Conservation (phyloP, 1,284 basidiomycete genomes). For the Pseudozyma sp. region DNA sequence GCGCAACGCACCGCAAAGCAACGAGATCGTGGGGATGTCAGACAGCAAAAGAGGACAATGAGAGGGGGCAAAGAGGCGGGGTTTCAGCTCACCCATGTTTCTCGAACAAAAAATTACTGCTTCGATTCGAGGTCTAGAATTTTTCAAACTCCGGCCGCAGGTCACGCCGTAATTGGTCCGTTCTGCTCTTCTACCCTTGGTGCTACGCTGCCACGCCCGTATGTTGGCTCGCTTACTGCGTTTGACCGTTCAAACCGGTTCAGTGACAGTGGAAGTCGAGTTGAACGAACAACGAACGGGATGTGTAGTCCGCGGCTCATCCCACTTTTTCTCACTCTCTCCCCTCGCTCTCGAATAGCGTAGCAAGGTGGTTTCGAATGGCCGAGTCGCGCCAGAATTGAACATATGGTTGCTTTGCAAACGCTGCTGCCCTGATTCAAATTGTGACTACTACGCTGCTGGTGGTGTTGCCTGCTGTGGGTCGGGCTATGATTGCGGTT, state of each 20-base stretch:
- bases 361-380: neutral
- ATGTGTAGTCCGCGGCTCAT: no score
- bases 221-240: neutral
- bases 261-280: no score
- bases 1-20: neutral
- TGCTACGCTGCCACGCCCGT: neutral
- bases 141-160: conserved; percentile 21
- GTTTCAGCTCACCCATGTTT: conserved; percentile 26
- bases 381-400: conserved; percentile 1
- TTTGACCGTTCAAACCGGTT: neutral
- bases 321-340: neutral
- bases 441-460: no score
- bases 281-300: no score
- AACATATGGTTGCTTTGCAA: neutral
- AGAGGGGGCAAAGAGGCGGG: conserved; percentile 15
- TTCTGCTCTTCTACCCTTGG: neutral
- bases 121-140: conserved; percentile 22
- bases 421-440: no score
- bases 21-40: no score
- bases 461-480: no score
- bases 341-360: neutral
- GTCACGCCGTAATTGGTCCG: conserved; percentile 11
- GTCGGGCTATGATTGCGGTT: no score
- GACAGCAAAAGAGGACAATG: neutral
- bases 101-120: conserved; percentile 1